Evolutionary conservation across 2,329 filamentous ascomycete genomes (phyloP).

Genomic region (Tolypocladium sp.): DNA sequence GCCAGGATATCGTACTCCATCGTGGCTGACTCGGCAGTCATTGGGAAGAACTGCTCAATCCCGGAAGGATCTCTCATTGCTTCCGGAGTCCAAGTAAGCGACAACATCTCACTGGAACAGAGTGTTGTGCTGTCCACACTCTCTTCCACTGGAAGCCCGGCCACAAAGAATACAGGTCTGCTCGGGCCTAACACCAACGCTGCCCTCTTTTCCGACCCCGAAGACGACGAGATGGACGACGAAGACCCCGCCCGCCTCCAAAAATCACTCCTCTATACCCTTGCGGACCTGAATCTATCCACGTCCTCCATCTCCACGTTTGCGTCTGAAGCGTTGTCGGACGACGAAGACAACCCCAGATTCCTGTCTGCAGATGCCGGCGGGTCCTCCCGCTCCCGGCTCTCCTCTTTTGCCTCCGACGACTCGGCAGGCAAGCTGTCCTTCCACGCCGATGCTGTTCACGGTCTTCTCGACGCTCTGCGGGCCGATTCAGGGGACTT

Average conservation of each 20-base stretch:
- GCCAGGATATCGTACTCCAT: conserved; percentile 63
- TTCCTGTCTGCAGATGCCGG: conserved; percentile 31
- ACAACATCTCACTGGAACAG: conserved; percentile 40
- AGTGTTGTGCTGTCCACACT: conserved; percentile 24
- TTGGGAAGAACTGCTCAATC: conserved; percentile 65
- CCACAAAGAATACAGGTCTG: conserved; percentile 31
- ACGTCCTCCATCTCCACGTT: conserved; percentile 48
- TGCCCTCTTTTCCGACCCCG: conserved; percentile 34
- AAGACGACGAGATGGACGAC: conserved; percentile 40
- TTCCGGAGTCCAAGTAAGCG: conserved; percentile 63
- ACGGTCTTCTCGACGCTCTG: conserved; percentile 78
- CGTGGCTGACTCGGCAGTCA: conserved; percentile 59
- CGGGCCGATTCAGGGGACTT: conserved; percentile 69
- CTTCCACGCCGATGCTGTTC: conserved; percentile 82
- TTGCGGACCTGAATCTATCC: conserved; percentile 43
- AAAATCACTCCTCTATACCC: conserved; percentile 45
- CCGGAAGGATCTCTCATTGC: conserved; percentile 70
- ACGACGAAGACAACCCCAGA: conserved; percentile 58
- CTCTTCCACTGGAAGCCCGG: conserved; percentile 24
- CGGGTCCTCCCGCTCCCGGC: conserved; percentile 49
- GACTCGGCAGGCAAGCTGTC: conserved; percentile 47
- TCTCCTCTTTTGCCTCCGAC: conserved; percentile 65
- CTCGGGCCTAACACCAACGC: conserved; percentile 44
- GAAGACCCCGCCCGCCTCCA: conserved; percentile 43
- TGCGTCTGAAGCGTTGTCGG: conserved; percentile 56